Evolutionary conservation across 164 flowering plant genomes (phyloP), one percentile per base, ranked within the genome.

Genomic region (Echeveria elegans): DNA sequence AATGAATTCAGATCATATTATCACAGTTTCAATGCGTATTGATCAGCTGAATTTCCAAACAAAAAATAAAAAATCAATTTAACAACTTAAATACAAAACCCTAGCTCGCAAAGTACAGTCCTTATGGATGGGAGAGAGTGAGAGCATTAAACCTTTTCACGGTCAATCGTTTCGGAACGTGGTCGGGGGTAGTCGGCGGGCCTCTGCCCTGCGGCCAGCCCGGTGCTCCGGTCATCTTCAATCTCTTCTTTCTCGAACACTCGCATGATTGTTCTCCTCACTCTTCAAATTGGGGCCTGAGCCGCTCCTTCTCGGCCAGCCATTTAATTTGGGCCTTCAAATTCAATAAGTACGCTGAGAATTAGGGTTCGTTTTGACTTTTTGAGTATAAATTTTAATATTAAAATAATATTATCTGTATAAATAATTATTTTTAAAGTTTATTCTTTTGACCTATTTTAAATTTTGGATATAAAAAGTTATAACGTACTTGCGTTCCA

Each of bases 211-310:
- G 61, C 61, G 61, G 32, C 0, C 61, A 32, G 61, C 32, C 61
- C 28, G 61, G 61, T 12, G 61, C 19, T 56, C 61, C 61, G 61
- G 32, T 28, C 61, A 56, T 56, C 61, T 6, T 56, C 61, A 32
- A 5, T 26, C 19, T 56, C 32, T 28, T 0, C 1, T 50, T 6
- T 21, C 21, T 50, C 56, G 34, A 56, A 26, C n/a, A n/a, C 15
- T 16, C 18, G 18, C 18, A 11, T 4, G 47, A 43, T 11, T 1
- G 19, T 4, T 1, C 47, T 38, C 18, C 10, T 12, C 47, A 12
- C 28, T 3, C 23, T 28, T 29, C 32, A 26, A 0, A 7, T n/a
- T 14, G 26, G 61, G 32, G 60, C n/a, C 16, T 10, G n/a, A 19
- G 15, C 16, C 32, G n/a, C 0, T 10, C 15, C 15, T 40, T 36